Evolutionary conservation across 768 basidiomycete genomes (phyloP).

Genomic region (Leccinum imitatum): DNA sequence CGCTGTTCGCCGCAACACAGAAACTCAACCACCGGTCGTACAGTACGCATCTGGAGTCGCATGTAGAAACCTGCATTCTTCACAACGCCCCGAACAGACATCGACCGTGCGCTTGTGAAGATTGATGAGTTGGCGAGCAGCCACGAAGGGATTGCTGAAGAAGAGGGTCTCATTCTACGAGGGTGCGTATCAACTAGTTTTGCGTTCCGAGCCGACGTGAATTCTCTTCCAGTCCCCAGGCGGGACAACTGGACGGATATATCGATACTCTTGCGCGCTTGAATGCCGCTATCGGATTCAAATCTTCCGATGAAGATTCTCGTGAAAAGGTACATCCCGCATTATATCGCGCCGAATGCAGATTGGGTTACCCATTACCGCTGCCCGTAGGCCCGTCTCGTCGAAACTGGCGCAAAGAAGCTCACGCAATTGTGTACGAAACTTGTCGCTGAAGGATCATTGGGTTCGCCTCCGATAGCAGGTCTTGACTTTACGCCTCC

Average conservation of each 20-base stretch:
- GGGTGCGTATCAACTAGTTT: slow-evolving; percentile 46
- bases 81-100: slow-evolving; percentile 49
- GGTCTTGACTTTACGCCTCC: slow-evolving; percentile 54
- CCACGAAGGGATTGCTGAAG: slow-evolving; percentile 71
- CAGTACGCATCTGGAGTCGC: slow-evolving; percentile 47
- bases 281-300: slow-evolving; percentile 79
- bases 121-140: slow-evolving; percentile 78
- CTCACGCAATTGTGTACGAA: slow-evolving; percentile 82
- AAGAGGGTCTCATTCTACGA: slow-evolving; percentile 75
- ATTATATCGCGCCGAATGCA: neutral
- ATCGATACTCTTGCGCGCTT: slow-evolving; percentile 73
- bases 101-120: slow-evolving; percentile 73
- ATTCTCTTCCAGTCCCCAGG: slow-evolving; percentile 55
- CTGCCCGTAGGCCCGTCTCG: slow-evolving; percentile 53
- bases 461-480: slow-evolving; percentile 65
- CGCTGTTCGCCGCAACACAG: slow-evolving; percentile 78
- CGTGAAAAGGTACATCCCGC: slow-evolving; percentile 47
- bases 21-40: slow-evolving; percentile 66
- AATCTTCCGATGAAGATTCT: slow-evolving; percentile 54
- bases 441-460: slow-evolving; percentile 82
- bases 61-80: neutral
- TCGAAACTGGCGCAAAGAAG: slow-evolving; percentile 84
- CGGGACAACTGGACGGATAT: slow-evolving; percentile 62
- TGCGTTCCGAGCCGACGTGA: slow-evolving; percentile 3
- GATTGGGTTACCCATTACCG: neutral